Evolutionary conservation across 208 protist species (phyloP).

Genomic region (Naegleria lovaniensis): DNA sequence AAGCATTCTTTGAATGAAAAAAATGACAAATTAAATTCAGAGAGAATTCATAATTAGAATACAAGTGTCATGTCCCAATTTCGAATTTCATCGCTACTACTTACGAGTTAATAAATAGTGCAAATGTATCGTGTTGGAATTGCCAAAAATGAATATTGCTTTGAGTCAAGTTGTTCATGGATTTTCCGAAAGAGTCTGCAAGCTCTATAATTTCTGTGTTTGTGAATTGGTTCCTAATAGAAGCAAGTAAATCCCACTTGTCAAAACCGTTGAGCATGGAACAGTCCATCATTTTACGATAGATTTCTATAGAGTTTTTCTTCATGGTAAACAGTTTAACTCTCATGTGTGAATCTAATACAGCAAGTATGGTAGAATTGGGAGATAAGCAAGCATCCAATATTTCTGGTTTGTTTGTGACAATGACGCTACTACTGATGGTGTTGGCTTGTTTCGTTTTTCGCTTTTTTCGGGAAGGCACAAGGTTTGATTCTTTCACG

Average conservation of each 20-base stretch:
- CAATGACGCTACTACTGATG: not conserved
- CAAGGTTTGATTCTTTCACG: not conserved
- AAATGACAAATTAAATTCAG: too few species aligned
- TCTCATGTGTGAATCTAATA: not conserved
- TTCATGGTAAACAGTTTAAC: not conserved
- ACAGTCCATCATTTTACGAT: not conserved
- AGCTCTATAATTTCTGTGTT: not conserved
- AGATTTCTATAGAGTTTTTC: not conserved
- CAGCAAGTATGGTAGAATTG: not conserved
- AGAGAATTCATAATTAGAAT: too few species aligned
- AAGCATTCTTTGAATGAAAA: too few species aligned
- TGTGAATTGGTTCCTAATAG: not conserved
- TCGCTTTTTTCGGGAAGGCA: not conserved
- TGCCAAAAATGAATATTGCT: too few species aligned
- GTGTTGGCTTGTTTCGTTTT: not conserved
- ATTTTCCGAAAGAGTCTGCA: not conserved
- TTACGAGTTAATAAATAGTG: not conserved
- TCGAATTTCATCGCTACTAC: not conserved
- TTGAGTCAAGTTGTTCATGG: too few species aligned
- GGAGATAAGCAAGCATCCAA: not conserved
- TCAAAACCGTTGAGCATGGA: not conserved
- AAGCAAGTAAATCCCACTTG: not conserved
- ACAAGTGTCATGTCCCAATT: not conserved
- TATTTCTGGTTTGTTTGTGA: too few species aligned
- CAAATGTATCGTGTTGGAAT: not conserved